Evolutionary conservation across 768 basidiomycete species (phyloP), one percentile per base, ranked within the genome.

Genomic region (Psilocybe tampanensis): DNA sequence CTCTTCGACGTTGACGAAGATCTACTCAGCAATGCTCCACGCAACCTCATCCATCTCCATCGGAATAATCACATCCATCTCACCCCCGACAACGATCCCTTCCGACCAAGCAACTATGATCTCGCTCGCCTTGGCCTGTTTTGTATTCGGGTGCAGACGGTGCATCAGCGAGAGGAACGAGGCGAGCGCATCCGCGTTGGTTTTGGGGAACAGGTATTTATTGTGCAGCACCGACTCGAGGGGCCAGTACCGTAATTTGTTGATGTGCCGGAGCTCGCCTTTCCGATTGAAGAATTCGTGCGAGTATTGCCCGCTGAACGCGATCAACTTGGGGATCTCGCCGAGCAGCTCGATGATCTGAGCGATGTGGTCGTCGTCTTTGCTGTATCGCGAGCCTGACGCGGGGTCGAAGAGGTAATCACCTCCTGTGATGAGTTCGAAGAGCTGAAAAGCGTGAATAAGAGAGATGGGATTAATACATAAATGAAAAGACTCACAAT

Each of bases 381-480:
- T 98, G 76, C 89, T 92, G 69, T 97, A 98, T 41, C 95, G 86
- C 47, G 92, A 88, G 2, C 96, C 96, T 1, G 92, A 91, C 19
- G 94, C 94, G 0, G 96, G 96, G 69, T 98, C 96, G 69, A 99
- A 99, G 34, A 99, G 84, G 73, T 98, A 99, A 71, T 98, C 96
- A 19, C 97, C 96, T 18, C 96, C 96, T 0, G 92, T 94, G 61
- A 98, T 85, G 41, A 98, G 84, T 70, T 98, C 96, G 69, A 99
- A 99, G 39, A 94, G 82, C 94, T 95, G 15, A 34, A 15, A 8
- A 15, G 33, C 33, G 33, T 7, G 33, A 34, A 34, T 15, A 34
- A 8, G 33, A 34, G 33, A 34, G 33, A 15, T 15, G 33, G 33
- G 15, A 34, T 8, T 8, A 15, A 7, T 15, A 34, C 15, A 34